Base-by-base conservation (phyloP, 2,329 filamentous ascomycete genomes). In the Botryosphaeria agaves region DNA sequence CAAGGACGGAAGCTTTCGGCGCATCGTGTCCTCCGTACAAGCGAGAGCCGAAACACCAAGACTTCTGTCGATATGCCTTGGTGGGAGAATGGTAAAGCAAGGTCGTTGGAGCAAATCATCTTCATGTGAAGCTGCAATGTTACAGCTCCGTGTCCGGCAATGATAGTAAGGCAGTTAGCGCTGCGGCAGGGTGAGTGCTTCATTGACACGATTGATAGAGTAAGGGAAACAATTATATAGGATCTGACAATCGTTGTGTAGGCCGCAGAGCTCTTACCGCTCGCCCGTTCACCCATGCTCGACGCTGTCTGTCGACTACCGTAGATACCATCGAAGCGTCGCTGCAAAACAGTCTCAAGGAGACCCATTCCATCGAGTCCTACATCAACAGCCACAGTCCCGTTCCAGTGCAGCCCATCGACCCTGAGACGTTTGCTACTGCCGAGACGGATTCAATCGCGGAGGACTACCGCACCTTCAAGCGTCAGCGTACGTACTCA, bases 401-500 rank as follows among this genome's bases (percentile, higher is more conserved):
- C 19, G 31, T 38, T 6, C 32, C 34, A 11, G 40, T 41, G 14
- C 37, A 41, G 18, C 28, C 45, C 26, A 34, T 42, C 32, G 40
- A 44, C 34, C 35, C 44, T 18, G 32, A 39, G 5, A 36, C 41
- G 8, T 39, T 39, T 33, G 38, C 35, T 7, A 38, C 32, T 21
- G n/a, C 36, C 2, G 26, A 37, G 11, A 32, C 21, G 7, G 41
- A 51, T 26, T 41, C 38, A 14, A 42, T 51, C 14, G 53, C 55
- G 7, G 46, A 52, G 32, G 52, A 62, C 41, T 64, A 57, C 44
- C 41, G 49, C 32, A 46, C 51, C 33, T 55, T 45, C 45, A 52
- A 56, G 39, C 50, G 54, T 38, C 56, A 57, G 41, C 48, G 49
- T 51, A 37, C 31, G 44, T 29, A 7, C 15, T 18, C 9, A n/a